Percentiles rank a stretch among this genome's conserved stretches.
These are phyloP conservation scores for Dendryphion nanum DNA, from an alignment of 2,329 filamentous ascomycete species.

Conservation along the genomic window DNA sequence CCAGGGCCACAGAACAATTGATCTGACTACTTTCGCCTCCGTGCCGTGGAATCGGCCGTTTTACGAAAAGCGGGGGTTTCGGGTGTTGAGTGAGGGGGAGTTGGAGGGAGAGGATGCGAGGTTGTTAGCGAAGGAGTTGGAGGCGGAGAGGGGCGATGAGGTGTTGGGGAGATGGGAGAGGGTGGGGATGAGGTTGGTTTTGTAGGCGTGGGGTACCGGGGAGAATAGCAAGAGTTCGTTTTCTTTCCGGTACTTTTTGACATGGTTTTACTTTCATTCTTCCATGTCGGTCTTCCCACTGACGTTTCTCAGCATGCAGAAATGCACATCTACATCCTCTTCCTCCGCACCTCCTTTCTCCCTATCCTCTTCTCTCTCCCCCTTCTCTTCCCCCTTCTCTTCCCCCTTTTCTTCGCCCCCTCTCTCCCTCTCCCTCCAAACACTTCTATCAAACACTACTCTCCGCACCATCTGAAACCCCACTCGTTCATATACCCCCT, in stretches of 20 bases:
- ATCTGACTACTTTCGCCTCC: slow-evolving; percentile 2
- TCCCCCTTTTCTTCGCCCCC: not conserved
- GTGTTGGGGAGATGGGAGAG: not conserved
- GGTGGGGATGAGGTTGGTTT: slow-evolving; percentile 1
- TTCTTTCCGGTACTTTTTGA: too few relatives aligned
- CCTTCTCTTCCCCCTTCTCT: not conserved
- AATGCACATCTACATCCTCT: not conserved
- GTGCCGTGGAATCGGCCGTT: slow-evolving; percentile 3
- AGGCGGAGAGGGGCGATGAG: not conserved
- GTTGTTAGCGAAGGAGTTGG: not conserved
- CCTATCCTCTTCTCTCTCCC: not conserved
- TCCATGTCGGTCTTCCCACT: not conserved
- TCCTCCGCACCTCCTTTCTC: too few relatives aligned
- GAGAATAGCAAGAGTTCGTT: not conserved
- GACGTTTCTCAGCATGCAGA: not conserved
- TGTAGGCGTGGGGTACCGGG: not conserved
- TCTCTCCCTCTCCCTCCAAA: not conserved
- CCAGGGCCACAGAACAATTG: not conserved
- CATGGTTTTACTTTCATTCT: not conserved
- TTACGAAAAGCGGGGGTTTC: slow-evolving; percentile 1
- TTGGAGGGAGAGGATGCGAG: slow-evolving; percentile 1
- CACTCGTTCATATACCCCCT: not conserved
- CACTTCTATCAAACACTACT: not conserved
- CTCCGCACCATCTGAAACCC: slow-evolving; percentile 1
- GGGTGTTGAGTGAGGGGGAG: slow-evolving; percentile 2